These are phyloP conservation scores for Lichina pygmaea DNA, from an alignment of 495 filamentous ascomycete genomes.

Conservation along the genomic window DNA sequence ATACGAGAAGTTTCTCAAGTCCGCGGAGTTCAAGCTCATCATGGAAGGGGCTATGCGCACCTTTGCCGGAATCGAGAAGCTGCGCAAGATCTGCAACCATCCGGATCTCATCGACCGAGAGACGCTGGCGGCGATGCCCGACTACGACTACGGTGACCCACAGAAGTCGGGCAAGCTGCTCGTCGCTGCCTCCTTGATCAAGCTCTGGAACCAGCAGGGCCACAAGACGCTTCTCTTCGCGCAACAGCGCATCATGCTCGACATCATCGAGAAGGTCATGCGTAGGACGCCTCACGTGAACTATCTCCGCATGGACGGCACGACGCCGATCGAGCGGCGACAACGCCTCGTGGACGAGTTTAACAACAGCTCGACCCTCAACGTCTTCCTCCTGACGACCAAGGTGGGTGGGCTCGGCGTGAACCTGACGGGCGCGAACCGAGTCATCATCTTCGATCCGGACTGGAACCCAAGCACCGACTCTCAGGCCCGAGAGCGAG, in stretches of 20 bases:
- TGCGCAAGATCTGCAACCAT: conserved; percentile 95
- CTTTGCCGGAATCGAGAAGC: conserved; percentile 64
- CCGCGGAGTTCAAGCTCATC: conserved; percentile 58
- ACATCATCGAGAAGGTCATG: conserved; percentile 69
- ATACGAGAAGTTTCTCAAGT: conserved; percentile 58
- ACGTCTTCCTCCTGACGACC: conserved; percentile 83
- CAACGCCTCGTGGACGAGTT: conserved; percentile 76
- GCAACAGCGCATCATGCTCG: conserved; percentile 76
- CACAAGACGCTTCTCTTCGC: conserved; percentile 83
- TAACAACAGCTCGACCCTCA: conserved; percentile 49
- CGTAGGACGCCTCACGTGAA: conserved; percentile 35
- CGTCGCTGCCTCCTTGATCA: conserved; percentile 57
- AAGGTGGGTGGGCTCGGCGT: conserved; percentile 84
- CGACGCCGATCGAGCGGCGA: conserved; percentile 54
- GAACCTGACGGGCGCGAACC: conserved; percentile 81
- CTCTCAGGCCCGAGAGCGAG: conserved; percentile 80
- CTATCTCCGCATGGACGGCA: conserved; percentile 80
- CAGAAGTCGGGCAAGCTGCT: conserved; percentile 83
- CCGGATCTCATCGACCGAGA: conserved; percentile 59
- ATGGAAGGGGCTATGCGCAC: conserved; percentile 45
- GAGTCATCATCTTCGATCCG: conserved; percentile 91
- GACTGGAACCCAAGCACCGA: conserved; percentile 97
- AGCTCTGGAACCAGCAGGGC: conserved; percentile 61
- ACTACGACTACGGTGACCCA: conserved; percentile 44
- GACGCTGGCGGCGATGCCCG: conserved; percentile 23